Percentiles rank a stretch among this genome's conserved stretches.
These are phyloP conservation scores for Theileria sp. DNA, from an alignment of 169 alveolate genomes.

Conservation along the genomic window DNA sequence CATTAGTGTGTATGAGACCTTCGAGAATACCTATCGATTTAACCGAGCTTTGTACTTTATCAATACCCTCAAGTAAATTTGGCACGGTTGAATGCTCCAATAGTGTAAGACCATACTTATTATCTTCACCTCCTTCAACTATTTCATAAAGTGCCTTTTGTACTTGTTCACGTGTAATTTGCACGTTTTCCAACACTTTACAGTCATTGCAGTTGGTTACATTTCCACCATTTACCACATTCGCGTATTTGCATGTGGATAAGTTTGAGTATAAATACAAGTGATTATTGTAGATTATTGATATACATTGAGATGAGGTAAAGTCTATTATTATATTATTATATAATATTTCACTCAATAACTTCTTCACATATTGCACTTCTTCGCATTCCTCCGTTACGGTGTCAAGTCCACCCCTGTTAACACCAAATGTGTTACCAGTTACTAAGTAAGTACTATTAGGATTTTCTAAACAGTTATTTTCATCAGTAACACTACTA, in stretches of 20 bases:
- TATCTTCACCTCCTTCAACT: conserved; percentile 38
- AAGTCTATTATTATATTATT: conserved; percentile 18
- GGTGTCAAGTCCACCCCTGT: not conserved
- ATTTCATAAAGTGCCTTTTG: conserved; percentile 27
- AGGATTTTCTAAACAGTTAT: not conserved
- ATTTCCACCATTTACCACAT: not conserved
- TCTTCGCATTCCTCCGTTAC: not conserved
- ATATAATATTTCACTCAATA: not conserved
- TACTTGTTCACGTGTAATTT: not conserved
- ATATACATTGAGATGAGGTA: conserved; percentile 21
- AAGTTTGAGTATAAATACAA: conserved; percentile 24
- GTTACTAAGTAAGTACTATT: no score
- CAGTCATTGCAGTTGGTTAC: conserved; percentile 29
- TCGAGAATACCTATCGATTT: conserved; percentile 51
- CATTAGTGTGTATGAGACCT: conserved; percentile 25
- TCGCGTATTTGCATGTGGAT: conserved; percentile 3
- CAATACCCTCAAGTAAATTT: conserved; percentile 7
- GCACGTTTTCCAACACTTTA: not conserved
- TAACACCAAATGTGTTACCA: no score
- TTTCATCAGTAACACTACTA: not conserved
- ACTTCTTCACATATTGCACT: not conserved
- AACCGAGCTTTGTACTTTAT: conserved; percentile 38
- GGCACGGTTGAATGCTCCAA: conserved; percentile 32
- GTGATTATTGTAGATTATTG: conserved; percentile 3
- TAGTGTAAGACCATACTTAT: conserved; percentile 39